phyloP scores from a whole-genome alignment of 108 stramenopile genomes.

The Poteriospumella lacustris region DNA sequence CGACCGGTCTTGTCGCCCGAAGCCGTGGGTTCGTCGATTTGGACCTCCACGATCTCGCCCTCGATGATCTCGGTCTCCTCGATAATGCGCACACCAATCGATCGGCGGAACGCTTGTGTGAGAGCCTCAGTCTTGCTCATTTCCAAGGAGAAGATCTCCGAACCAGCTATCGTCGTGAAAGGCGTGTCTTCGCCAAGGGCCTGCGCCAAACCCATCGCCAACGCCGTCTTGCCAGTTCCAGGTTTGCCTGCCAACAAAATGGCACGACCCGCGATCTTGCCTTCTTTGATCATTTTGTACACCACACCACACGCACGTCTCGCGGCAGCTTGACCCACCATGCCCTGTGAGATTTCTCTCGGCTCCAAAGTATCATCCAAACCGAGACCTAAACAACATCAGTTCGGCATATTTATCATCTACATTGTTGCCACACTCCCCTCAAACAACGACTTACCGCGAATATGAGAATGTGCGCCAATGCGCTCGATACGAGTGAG shows the following conservation, averaged over 20 bases:
- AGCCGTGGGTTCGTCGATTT: conserved; percentile 65
- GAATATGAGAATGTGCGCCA: conserved; percentile 96
- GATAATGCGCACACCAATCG: conserved; percentile 67
- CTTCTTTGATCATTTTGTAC: conserved; percentile 72
- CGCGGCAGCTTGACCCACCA: conserved; percentile 66
- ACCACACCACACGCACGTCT: conserved; percentile 71
- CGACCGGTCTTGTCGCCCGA: conserved; percentile 76
- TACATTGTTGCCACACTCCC: not conserved
- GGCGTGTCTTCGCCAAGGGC: conserved; percentile 86
- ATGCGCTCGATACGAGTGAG: conserved; percentile 94
- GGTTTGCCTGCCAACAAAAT: conserved; percentile 82
- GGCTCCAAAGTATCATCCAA: conserved; percentile 90
- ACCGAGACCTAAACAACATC: conserved; percentile 61
- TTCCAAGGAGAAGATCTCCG: conserved; percentile 94
- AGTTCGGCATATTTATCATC: not conserved
- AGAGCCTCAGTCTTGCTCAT: conserved; percentile 98
- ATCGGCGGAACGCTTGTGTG: conserved; percentile 90
- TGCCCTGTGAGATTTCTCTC: conserved; percentile 71
- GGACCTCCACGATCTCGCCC: conserved; percentile 99
- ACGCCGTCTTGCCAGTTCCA: conserved; percentile 80
- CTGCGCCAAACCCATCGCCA: conserved; percentile 81
- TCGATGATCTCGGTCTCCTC: conserved; percentile 99
- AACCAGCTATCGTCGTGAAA: conserved; percentile 89
- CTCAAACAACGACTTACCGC: conserved; percentile 39
- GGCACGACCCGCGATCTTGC: conserved; percentile 77